A percentile compares a stretch with the other conserved stretches of the same genome.
phyloP scores from a whole-genome alignment of 192 early-diverging fungal genomes.

The Backusella parvicylindrica region DNA sequence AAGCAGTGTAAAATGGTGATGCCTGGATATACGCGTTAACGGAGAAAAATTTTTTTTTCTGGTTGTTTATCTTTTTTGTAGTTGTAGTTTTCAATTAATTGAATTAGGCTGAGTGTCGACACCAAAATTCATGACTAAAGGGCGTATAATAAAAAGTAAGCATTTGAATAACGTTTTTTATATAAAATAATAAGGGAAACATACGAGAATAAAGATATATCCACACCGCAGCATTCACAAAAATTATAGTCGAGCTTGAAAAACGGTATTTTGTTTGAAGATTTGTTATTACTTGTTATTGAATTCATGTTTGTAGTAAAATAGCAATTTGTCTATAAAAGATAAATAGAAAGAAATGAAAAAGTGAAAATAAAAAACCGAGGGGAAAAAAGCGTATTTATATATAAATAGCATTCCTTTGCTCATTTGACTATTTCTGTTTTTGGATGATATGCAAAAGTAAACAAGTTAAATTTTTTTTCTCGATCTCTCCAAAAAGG shows the following conservation, averaged over 20 bases:
- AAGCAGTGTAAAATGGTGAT: background rate
- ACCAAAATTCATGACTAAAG: slow-evolving; percentile 12
- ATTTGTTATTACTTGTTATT: background rate
- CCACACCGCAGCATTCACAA: slow-evolving; percentile 5
- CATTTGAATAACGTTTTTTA: background rate
- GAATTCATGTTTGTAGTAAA: background rate
- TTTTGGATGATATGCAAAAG: background rate
- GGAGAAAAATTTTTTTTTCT: background rate
- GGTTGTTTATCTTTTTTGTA: background rate
- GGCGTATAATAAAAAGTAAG: background rate
- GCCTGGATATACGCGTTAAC: background rate
- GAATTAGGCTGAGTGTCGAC: background rate
- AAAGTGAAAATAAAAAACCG: background rate
- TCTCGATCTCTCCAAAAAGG: background rate
- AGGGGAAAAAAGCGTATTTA: background rate
- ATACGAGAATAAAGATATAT: slow-evolving; percentile 1
- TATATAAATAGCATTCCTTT: background rate
- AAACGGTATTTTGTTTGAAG: background rate
- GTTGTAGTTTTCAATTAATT: background rate
- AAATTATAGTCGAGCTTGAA: background rate
- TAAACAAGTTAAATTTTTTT: no score
- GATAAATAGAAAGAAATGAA: background rate
- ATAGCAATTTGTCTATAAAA: background rate
- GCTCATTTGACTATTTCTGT: background rate
- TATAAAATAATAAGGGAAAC: background rate